Base-by-base conservation (phyloP, 164 flowering plant genomes). In the Tetrastigma voinierianum region DNA sequence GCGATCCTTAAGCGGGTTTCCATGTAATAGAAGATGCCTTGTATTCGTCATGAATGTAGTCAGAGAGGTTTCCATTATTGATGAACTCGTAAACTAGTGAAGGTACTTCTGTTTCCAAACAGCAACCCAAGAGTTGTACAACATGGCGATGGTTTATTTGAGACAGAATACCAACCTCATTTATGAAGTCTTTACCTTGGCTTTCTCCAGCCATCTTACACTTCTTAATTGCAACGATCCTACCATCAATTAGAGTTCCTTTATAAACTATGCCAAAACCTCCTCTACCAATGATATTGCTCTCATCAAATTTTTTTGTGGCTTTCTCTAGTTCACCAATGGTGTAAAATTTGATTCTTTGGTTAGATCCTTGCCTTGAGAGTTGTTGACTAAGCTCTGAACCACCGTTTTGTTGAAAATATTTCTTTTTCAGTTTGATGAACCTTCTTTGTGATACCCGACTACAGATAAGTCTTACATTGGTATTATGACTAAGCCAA, bases 91-190 rank as follows among this genome's bases (percentile, higher is more conserved):
- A 82, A 14, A 83, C 87, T 23, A 85, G 64, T 46, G 77, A 48
- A 0, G 84, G 84, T 1, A 81, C 83, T 69, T 73, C 76, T n/a
- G 81, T 76, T 71, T 82, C 87, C 18, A 80, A 68, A 45, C 84
- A 81, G 24, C 82, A 79, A 4, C 86, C 83, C 23, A 82, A 44
- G 12, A 83, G 75, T 49, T 75, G 79, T 1, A 81, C 86, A 1
- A 79, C 81, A 52, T 82, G 75, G 10, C 78, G n/a, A n/a, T n/a
- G n/a, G 67, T 84, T 82, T 67, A 80, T 76, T 69, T 78, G 86
- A 23, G 78, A 76, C 19, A n/a, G n/a, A n/a, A 83, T 71, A 1
- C 77, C 68, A 12, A 84, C 79, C 53, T 84, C 83, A 47, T 80
- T 86, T n/a, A 80, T 75, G 68, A 84, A 84, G 59, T 82, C 77